A percentile compares a stretch with the other conserved stretches of the same genome.
Evolutionary conservation across 768 basidiomycete species (phyloP).

Genomic region (Lactarius sp.): DNA sequence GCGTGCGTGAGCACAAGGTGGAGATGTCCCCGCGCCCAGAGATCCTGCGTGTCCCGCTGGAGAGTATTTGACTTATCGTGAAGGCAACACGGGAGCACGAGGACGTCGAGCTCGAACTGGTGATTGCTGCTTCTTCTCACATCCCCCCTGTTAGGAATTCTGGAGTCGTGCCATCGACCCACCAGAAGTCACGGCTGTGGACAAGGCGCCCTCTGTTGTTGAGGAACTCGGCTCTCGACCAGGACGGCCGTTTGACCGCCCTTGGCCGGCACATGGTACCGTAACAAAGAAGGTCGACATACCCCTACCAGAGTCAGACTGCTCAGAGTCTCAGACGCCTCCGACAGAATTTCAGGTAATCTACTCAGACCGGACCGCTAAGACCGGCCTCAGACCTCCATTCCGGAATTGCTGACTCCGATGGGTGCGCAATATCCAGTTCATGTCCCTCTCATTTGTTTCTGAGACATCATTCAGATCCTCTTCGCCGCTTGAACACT

Average conservation of each 20-base stretch:
- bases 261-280: conserved; percentile 76
- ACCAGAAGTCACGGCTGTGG: conserved; percentile 68
- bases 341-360: no score
- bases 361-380: no score
- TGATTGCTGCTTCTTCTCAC: neutral
- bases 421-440: no score
- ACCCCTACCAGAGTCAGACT: no score
- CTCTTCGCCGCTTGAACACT: no score
- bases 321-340: no score
- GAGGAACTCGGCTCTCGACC: conserved; percentile 67
- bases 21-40: conserved; percentile 75
- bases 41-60: conserved; percentile 81
- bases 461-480: no score
- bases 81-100: conserved; percentile 74
- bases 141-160: no score
- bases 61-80: conserved; percentile 73
- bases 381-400: no score
- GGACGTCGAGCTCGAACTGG: conserved; percentile 52
- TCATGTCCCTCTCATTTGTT: no score
- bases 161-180: conserved; percentile 54
- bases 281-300: conserved; percentile 24
- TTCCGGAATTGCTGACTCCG: no score
- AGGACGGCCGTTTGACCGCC: conserved; percentile 63
- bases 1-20: conserved; percentile 65
- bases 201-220: conserved; percentile 68